Evolutionary conservation across 805 yeast genomes (phyloP), one percentile per base, ranked within the genome.

Genomic region (Lipomyces starkeyi): DNA sequence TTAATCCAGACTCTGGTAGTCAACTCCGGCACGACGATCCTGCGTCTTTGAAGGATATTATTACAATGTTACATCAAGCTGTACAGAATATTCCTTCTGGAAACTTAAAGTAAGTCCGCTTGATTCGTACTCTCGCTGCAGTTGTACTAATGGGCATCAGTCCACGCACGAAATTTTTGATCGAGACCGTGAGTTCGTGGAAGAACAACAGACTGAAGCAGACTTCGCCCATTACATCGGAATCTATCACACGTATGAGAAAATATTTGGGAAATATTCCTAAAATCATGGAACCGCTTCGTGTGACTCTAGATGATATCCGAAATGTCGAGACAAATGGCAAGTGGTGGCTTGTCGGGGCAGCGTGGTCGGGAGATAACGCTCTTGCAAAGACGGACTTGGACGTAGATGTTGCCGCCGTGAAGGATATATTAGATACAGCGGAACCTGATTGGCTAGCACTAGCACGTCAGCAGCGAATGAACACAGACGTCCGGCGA

Each of bases 321-420:
- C 87, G 85, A 60, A 87, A 86, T 69, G 84, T 91, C 29, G 91
- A 89, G 14, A 86, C 89, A 0, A 87, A 87, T 71, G 99, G 99
- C 66, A 95, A 94, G 79, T 95, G 99, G 99, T 95, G 99, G 99
- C 82, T 95, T 40, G 94, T 95, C 37, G 99, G 99, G 61, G 91
- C 98, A 0, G 97, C 99, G 0, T 95, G 98, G 97, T 91, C 87
- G 75, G 97, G 97, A 2, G 56, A 58, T 3, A 47, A 61, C 4
- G 62, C 56, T 69, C 47, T 57, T 71, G 56, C 69, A 71, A 43
- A 49, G 29, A 52, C 49, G 13, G 63, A 55, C 40, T 74, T 71
- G 49, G 82, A 81, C 56, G 80, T 80, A 2, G 84, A 84, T 61
- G 76, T 81, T 2, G 79, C 78, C 3, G 83, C 84, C 1, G 83